Evolutionary conservation across 2,329 filamentous ascomycete genomes (phyloP).

Genomic region (Diaporthe capsici): DNA sequence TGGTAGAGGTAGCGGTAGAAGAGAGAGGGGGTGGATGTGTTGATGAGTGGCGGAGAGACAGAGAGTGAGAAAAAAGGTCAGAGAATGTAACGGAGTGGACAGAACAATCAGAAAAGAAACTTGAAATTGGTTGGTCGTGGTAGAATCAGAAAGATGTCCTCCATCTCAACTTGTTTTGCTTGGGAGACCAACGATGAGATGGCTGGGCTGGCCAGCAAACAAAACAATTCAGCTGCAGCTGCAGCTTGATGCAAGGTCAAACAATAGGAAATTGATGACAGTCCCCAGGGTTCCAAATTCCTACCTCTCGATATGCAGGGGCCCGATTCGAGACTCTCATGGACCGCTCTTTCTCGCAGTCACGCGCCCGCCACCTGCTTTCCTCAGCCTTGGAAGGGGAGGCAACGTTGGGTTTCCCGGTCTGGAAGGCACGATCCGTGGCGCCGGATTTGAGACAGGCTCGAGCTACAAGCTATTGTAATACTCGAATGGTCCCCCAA

Average conservation of each 20-base stretch:
- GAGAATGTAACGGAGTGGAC: not conserved
- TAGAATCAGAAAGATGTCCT: not conserved
- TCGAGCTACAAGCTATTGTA: not conserved
- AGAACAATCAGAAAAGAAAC: not conserved
- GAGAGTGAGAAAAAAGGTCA: too few species aligned
- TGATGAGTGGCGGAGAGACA: not conserved
- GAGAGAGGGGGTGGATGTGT: not conserved
- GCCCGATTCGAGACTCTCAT: conserved; percentile 20
- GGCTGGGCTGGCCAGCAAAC: not conserved
- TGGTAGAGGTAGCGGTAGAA: too few species aligned
- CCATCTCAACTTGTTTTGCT: not conserved
- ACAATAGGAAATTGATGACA: not conserved
- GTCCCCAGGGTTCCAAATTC: not conserved
- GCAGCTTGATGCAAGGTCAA: not conserved
- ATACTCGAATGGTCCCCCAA: not conserved
- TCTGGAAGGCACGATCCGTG: conserved; percentile 27
- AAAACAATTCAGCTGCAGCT: not conserved
- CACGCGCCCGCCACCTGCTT: not conserved
- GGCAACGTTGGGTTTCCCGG: conserved; percentile 19
- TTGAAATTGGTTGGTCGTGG: not conserved
- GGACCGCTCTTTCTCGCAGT: not conserved
- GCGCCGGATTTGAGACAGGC: not conserved
- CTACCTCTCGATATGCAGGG: not conserved
- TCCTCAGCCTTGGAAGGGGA: not conserved
- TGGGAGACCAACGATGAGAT: not conserved